phyloP scores from a whole-genome alignment of 1,139 yeast species.

The Diutina catenulata region DNA sequence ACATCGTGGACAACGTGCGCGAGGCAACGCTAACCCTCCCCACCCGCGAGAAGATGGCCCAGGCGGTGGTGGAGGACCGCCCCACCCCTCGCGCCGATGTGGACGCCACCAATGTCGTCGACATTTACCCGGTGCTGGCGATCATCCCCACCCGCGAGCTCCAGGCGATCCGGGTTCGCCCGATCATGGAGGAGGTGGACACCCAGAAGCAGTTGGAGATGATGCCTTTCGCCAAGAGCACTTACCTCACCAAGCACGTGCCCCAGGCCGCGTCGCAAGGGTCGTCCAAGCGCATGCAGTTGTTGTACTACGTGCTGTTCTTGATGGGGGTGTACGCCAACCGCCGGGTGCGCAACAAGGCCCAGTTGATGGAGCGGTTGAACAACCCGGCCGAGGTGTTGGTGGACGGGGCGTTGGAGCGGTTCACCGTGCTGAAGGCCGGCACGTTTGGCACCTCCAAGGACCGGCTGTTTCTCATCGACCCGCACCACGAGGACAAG shows the following conservation, averaged over 20 bases:
- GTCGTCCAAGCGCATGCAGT: slow-evolving; percentile 48
- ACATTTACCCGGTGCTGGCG: slow-evolving; percentile 61
- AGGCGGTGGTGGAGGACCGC: slow-evolving; percentile 48
- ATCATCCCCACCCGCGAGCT: slow-evolving; percentile 64
- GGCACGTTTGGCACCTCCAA: slow-evolving; percentile 63
- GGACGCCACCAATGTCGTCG: slow-evolving; percentile 71
- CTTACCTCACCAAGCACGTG: slow-evolving; percentile 41
- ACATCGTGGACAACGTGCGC: slow-evolving; percentile 73
- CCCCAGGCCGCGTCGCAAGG: slow-evolving; percentile 28
- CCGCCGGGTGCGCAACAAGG: slow-evolving; percentile 53
- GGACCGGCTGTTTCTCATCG: slow-evolving; percentile 63
- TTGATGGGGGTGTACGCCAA: slow-evolving; percentile 69
- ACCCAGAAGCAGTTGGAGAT: slow-evolving; percentile 36
- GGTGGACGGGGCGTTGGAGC: slow-evolving; percentile 59
- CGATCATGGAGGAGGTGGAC: slow-evolving; percentile 39
- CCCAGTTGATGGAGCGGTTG: slow-evolving; percentile 46
- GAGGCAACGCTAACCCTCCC: slow-evolving; percentile 65
- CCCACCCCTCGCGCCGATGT: slow-evolving; percentile 74
- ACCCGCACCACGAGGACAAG: slow-evolving; percentile 82
- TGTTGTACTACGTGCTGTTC: slow-evolving; percentile 68
- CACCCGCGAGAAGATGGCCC: slow-evolving; percentile 45
- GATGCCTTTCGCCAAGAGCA: slow-evolving; percentile 52
- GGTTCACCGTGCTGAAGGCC: slow-evolving; percentile 57
- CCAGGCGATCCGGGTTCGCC: slow-evolving; percentile 48
- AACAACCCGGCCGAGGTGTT: slow-evolving; percentile 61